Evolutionary conservation across 306 rosid genomes (phyloP), one percentile per base, ranked within the genome.

Genomic region (Rosa persica): DNA sequence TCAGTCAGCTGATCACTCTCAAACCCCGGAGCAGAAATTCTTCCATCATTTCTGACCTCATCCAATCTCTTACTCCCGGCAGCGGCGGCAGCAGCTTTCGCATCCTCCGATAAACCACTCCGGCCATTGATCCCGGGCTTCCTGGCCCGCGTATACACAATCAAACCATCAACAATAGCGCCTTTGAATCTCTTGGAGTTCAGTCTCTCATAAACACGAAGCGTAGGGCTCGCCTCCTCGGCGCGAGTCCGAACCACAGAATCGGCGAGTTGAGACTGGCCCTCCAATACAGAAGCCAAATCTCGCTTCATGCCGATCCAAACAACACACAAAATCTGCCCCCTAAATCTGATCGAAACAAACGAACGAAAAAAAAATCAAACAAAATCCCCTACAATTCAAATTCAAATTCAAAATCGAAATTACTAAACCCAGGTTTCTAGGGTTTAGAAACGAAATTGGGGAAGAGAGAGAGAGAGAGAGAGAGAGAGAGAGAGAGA

Each of bases 61-160:
- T 13, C 86, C n/a, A 67, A 40, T 10, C 76, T 64, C 70, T 46
- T 78, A 17, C 77, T 62, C 42, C 79, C 81, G 77, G 79, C 81
- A 3, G 36, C 36, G 36, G 36, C 30, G 30, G 30, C 1, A 1
- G 30, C 36, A 12, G 46, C 36, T 22, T 65, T 82, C 9, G 82
- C 79, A 12, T 40, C 23, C 16, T 65, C 83, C 20, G 81, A 78
- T 20, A 78, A 44, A 2, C 43, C 80, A 60, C 79, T 75, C 17
- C 72, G 54, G 47, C 67, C 76, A 77, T 80, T 82, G 83, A 48
- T 78, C 67, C 76, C 72, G 25, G 78, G n/a, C 83, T 74, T 85
- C 82, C 87, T 90, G 6, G 65, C 86, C 23, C 98, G 90, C 10
- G 97, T 83, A 75, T 95, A 95, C 43, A 95, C 99, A 81, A 95